Base-by-base conservation (phyloP, 345 rosid species). In the Hypericum perforatum region DNA sequence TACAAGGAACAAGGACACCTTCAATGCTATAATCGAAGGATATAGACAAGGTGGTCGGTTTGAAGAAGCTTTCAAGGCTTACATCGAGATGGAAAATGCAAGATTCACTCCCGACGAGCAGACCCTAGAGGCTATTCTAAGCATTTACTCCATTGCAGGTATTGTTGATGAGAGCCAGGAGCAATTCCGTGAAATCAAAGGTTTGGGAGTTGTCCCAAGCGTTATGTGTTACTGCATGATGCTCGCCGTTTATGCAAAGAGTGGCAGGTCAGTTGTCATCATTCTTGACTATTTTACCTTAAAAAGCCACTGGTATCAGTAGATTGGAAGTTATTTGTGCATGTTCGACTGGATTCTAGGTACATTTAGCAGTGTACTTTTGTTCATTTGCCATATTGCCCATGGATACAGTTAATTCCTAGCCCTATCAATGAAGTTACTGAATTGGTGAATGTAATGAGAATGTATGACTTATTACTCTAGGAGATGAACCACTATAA, bases 211-310 rank as follows among this genome's bases (percentile, higher is more conserved):
- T 53, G 62, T 82, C 58, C 95, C 90, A 41, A 91, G 87, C 62
- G 82, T 91, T 65, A 81, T 82, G 73, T 82, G 88, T 75, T 85
- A 91, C 73, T 91, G 95, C 63, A 85, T 82, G 84, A 79, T 91
- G 96, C 75, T 91, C 32, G 89, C 96, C 66, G 94, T 87, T 60
- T 87, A 85, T 70, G 90, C 92, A 10, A 87, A 81, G 70, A 71
- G 68, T 48, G 75, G 73, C 76, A 80, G 95, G 96, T 91, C 56
- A 74, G 84, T 65, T 45, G 54, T 58, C 40, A 9, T n/a, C 66
- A 42, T 22, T 44, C 53, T 60, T 48, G 40, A 14, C 55, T 54
- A 15, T 43, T n/a, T 22, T 48, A 16, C 14, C 22, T 16, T 11
- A n/a, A n/a, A 32, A 59, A 59, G 42, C 39, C 49, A 22, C 32